Evolutionary conservation across 2,329 filamentous ascomycete genomes (phyloP), one percentile per base, ranked within the genome.

Genomic region (Amylocarpus encephaloides): DNA sequence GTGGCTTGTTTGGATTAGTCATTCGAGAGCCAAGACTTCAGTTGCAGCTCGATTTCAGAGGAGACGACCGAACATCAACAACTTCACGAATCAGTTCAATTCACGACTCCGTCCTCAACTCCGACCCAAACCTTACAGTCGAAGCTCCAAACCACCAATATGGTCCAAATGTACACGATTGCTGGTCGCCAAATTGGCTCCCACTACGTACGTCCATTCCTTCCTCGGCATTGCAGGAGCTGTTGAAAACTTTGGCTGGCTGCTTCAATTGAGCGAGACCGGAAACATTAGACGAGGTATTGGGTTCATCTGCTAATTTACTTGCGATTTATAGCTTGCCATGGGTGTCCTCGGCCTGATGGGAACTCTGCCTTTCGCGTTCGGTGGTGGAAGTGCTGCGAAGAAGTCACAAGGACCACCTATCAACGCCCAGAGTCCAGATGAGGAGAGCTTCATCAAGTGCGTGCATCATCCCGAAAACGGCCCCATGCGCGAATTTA

Each of bases 401-500:
- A 59, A 62, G 56, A 60, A 60, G 49, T 19, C 58, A 11, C 56
- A 63, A 48, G 56, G 52, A 54, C 64, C 64, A 56, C 64, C 64
- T 13, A 62, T 67, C 52, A 66, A 67, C 50, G 64, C 64, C n/a
- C 44, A 51, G 48, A 66, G 64, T 48, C 58, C 62, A 16, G 64
- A 66, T 33, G 64, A 67, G 61, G 64, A 66, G 59, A 65, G 51
- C 46, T 67, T 65, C 52, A 66, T 67, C 51, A 64, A 66, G 64
- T 66, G 63, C 46, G 64, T 62, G n/a, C 22, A 26, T 34, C 10
- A 13, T 22, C 34, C 29, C 34, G n/a, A 35, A 15, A 2, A 32
- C n/a, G 15, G 30, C 26, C 26, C 35, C 36, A 39, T 13, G 12
- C 11, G n/a, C 15, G 13, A 26, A 3, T n/a, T 5, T 5, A 26